Evolutionary conservation across 805 yeast species (phyloP), one percentile per base, ranked within the genome.

Genomic region (Kodamaea restingae): DNA sequence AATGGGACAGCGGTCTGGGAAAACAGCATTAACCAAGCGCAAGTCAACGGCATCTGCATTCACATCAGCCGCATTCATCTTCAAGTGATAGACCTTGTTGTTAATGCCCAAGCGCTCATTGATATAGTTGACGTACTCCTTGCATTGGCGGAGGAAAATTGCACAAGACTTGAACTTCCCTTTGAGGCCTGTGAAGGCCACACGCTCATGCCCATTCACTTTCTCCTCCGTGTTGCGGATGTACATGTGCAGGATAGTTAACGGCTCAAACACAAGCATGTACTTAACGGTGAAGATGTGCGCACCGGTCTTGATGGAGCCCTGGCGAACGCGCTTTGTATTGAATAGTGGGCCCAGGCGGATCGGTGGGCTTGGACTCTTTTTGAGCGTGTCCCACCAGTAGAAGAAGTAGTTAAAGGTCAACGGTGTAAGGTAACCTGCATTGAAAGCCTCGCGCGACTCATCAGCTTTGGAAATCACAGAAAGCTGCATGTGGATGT

Each of bases 1-100:
- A 6, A 40, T 15, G 6, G 36, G 39, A 27, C 36, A 40, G 14
- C 67, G 59, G 41, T 82, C 87, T 34, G 74, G 71, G 58, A 86
- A 83, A 4, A 68, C 60, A 0, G 91, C 88, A 20, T 75, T 70
- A 2, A 88, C 49, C 4, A 82, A 71, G 36, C 95, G 61, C 9
- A 87, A 57, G 54, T 88, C 95, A 4, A 87, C 80, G 14, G 73
- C 73, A 10, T 72, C 67, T 41, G 84, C 75, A 48, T 82, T 85
- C 17, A 88, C 71, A 52, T 84, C 88, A 4, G 86, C 91, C 34
- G 71, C 62, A 44, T 80, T 75, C 68, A 82, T 70, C 46, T 73
- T 75, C 60, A 85, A 71, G 41, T 75, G 75, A 58, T 76, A 63
- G 2, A 64, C 56, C 41, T 61, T 54, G 40, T 61, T 63, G 22